Percentiles rank a stretch among this genome's conserved stretches.
phyloP scores from a whole-genome alignment of 345 rosid genomes.

The Heritiera littoralis region DNA sequence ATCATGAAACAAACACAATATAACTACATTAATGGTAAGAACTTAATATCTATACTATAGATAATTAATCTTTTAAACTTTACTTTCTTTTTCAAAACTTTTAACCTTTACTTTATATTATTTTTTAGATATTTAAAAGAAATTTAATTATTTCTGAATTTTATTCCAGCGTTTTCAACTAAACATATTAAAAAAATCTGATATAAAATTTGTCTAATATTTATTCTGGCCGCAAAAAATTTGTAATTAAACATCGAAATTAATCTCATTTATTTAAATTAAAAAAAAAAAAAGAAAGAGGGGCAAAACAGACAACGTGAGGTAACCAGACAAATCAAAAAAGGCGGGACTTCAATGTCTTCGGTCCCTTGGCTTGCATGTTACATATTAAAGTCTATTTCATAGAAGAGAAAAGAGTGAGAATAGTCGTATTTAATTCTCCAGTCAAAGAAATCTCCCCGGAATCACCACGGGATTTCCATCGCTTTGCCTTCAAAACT shows the following conservation, averaged over 20 bases:
- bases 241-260: not conserved
- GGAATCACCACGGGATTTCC: constrained; percentile 26
- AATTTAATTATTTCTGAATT: not conserved
- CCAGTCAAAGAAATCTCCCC: constrained; percentile 24
- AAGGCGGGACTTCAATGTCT: not conserved
- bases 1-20: too few species aligned
- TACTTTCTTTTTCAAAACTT: too few species aligned
- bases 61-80: too few species aligned
- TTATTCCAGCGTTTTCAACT: not conserved
- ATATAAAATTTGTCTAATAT: not conserved
- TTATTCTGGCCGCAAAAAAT: not conserved
- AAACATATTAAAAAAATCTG: not conserved
- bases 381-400: not conserved
- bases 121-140: too few species aligned
- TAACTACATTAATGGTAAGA: too few species aligned
- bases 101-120: too few species aligned
- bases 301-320: constrained; percentile 5
- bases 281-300: not conserved
- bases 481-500: constrained; percentile 1
- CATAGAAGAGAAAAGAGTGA: not conserved
- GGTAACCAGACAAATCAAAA: not conserved
- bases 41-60: too few species aligned
- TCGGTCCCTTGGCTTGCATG: not conserved
- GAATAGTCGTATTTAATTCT: too few species aligned
- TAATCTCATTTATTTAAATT: too few species aligned